These are phyloP conservation scores for Lantana camara DNA, from an alignment of 257 asterid species.

Conservation along the genomic window DNA sequence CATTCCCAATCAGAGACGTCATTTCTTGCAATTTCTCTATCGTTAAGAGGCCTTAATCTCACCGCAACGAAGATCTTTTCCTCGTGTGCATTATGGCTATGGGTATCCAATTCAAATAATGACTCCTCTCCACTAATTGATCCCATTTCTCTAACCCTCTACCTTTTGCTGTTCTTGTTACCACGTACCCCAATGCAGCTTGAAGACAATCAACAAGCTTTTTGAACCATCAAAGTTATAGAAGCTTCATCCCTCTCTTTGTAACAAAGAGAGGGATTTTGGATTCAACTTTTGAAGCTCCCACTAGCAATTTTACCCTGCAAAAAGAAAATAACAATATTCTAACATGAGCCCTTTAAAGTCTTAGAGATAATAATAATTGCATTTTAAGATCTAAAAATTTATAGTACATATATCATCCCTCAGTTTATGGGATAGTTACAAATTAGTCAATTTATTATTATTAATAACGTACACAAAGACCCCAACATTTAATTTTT, in stretches of 20 bases:
- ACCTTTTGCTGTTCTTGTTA: constrained; percentile 34
- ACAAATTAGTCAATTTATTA: no score
- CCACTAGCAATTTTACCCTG: constrained; percentile 30
- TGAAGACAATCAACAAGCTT: constrained; percentile 41
- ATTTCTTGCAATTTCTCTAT: constrained; percentile 55
- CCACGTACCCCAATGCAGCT: constrained; percentile 43
- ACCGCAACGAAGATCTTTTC: constrained; percentile 89
- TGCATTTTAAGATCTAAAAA: no score
- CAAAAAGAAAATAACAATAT: constrained; percentile 20
- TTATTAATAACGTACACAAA: no score
- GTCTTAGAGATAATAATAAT: no score
- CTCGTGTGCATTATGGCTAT: constrained; percentile 57
- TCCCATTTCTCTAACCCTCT: constrained; percentile 46
- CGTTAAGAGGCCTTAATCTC: constrained; percentile 82
- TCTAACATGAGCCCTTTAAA: no score
- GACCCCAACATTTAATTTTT: no score
- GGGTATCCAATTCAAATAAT: constrained; percentile 36
- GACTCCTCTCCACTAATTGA: constrained; percentile 50
- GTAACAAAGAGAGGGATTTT: constrained; percentile 50
- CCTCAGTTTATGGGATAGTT: no score
- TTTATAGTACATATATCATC: no score
- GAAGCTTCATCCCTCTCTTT: constrained; percentile 48
- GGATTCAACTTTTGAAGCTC: background rate
- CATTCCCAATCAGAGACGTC: constrained; percentile 85
- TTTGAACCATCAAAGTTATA: constrained; percentile 20